Evolutionary conservation across 371 early-diverging fungal species (phyloP).

Genomic region (Catenaria anguillulae): DNA sequence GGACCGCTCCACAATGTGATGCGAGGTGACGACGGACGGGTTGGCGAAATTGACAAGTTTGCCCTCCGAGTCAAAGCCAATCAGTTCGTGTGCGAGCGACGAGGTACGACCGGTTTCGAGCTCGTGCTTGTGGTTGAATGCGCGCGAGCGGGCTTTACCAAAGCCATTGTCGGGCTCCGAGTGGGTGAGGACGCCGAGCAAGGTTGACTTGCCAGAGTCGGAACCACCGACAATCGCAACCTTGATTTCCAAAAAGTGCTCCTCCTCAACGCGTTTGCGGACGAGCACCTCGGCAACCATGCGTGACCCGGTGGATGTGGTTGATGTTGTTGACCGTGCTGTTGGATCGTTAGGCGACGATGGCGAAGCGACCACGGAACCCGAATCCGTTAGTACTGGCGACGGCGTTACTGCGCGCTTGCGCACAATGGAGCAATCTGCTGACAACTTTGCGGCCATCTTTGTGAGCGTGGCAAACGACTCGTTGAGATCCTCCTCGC

Average conservation of each 20-base stretch:
- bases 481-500: constrained; percentile 35
- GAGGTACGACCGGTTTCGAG: constrained; percentile 76
- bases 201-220: constrained; percentile 65
- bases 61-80: constrained; percentile 54
- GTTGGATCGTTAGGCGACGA: too few species aligned
- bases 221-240: constrained; percentile 67
- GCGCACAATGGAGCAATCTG: constrained; percentile 35
- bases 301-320: constrained; percentile 12
- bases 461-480: constrained; percentile 41
- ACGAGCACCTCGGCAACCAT: constrained; percentile 49
- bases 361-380: too few species aligned
- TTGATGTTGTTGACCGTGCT: too few species aligned
- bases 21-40: constrained; percentile 19
- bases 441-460: constrained; percentile 46
- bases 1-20: constrained; percentile 24
- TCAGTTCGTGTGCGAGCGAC: constrained; percentile 69
- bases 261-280: constrained; percentile 32
- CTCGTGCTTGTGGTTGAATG: constrained; percentile 81
- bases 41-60: constrained; percentile 24
- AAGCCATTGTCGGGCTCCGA: constrained; percentile 73
- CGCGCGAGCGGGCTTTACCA: constrained; percentile 65
- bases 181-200: constrained; percentile 66
- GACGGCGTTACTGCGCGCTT: constrained; percentile 9
- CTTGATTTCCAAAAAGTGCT: constrained; percentile 58
- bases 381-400: too few species aligned